phyloP scores from a whole-genome alignment of 176 grass and related monocot species.

The Musa acuminata region DNA sequence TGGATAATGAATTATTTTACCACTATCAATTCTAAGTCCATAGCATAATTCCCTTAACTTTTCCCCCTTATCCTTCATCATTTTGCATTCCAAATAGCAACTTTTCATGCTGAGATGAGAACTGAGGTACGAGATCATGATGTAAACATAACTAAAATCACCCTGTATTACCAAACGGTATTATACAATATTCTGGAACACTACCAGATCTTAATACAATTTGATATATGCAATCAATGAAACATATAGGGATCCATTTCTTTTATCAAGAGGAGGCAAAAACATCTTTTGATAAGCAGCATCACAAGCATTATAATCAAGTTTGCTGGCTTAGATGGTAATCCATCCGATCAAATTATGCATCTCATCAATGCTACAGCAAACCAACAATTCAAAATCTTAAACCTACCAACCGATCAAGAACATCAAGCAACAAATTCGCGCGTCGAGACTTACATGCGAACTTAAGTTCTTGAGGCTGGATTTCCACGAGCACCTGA shows the following conservation, averaged over 20 bases:
- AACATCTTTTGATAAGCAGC: background rate
- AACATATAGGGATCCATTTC: background rate
- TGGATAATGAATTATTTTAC: background rate
- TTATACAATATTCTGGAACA: no score
- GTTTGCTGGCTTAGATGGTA: background rate
- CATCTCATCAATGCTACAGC: background rate
- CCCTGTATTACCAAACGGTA: no score
- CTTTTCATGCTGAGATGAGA: background rate
- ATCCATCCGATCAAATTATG: background rate
- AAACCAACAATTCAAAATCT: background rate
- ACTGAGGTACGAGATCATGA: background rate
- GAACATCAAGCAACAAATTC: no score
- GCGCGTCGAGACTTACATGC: conserved; percentile 42
- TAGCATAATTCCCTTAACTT: background rate
- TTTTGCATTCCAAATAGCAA: background rate
- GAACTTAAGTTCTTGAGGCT: conserved; percentile 76
- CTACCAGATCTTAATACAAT: no score
- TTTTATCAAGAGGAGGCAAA: background rate
- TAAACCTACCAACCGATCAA: background rate
- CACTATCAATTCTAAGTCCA: background rate
- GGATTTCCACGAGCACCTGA: conserved; percentile 77
- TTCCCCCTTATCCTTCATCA: background rate
- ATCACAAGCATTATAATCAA: background rate
- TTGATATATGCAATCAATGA: background rate
- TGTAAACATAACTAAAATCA: background rate